Evolutionary conservation across 2,329 filamentous ascomycete genomes (phyloP).

Genomic region (Cladorrhinum sp.): DNA sequence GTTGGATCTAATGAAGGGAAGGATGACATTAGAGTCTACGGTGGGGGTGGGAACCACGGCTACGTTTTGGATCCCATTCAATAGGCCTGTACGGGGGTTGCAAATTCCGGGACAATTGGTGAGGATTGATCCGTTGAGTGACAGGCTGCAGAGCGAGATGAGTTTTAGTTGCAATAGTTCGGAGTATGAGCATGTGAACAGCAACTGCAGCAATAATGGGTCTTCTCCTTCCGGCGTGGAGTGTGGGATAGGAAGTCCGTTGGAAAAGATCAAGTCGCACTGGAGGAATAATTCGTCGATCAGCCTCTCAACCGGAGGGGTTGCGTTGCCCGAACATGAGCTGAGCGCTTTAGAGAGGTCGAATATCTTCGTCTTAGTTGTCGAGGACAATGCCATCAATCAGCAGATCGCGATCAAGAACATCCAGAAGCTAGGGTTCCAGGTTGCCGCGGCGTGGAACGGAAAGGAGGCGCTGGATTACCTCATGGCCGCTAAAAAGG

Average conservation of each 20-base stretch:
- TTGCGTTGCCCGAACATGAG: conserved; percentile 39
- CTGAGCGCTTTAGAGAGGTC: conserved; percentile 57
- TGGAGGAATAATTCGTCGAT: conserved; percentile 36
- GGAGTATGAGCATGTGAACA: conserved; percentile 52
- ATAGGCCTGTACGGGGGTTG: conserved; percentile 55
- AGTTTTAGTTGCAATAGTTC: conserved; percentile 66
- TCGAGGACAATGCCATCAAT: conserved; percentile 66
- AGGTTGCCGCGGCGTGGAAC: conserved; percentile 70
- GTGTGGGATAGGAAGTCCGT: conserved; percentile 19
- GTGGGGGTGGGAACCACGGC: conserved; percentile 69
- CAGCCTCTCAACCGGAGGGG: conserved; percentile 20
- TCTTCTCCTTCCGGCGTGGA: conserved; percentile 35
- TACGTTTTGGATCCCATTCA: conserved; percentile 74
- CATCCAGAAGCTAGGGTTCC: conserved; percentile 70
- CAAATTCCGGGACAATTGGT: conserved; percentile 49
- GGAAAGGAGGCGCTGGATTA: conserved; percentile 77
- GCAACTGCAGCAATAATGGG: conserved; percentile 29
- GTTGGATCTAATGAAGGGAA: conserved; percentile 73
- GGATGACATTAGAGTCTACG: conserved; percentile 67
- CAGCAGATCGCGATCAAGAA: conserved; percentile 60
- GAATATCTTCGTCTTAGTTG: conserved; percentile 68
- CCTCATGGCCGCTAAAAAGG: conserved; percentile 52
- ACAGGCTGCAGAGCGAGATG: conserved; percentile 62
- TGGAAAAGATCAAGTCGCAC: conserved; percentile 29
- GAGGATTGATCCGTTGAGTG: conserved; percentile 62